Percentiles rank a stretch among this genome's conserved stretches.
phyloP scores from a whole-genome alignment of 1,284 basidiomycete species.

The Leccinum pachyderme region DNA sequence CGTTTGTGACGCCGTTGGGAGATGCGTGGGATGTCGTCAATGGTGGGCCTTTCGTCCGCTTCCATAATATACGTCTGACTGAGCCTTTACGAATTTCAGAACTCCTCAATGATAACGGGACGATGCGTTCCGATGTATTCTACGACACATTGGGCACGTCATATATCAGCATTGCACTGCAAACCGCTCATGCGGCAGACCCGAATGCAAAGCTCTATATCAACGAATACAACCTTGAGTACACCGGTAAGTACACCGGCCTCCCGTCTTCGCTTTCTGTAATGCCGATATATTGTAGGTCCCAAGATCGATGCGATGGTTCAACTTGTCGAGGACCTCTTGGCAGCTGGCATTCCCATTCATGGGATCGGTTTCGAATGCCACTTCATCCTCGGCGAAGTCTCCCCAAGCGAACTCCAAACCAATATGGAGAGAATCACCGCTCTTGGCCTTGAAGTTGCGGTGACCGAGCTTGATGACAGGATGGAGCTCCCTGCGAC shows the following conservation, averaged over 20 bases:
- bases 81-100: conserved; percentile 9
- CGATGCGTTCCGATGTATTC: conserved; percentile 17
- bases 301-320: conserved; percentile 25
- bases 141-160: conserved; percentile 11
- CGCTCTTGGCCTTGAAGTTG: conserved; percentile 51
- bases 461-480: conserved; percentile 56
- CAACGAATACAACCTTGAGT: conserved; percentile 23
- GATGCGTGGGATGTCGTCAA: conserved; percentile 27
- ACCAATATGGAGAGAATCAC: conserved; percentile 46
- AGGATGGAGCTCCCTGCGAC: conserved; percentile 53
- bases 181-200: conserved; percentile 16
- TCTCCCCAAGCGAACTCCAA: conserved; percentile 39
- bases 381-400: conserved; percentile 51
- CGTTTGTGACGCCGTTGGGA: conserved; percentile 2
- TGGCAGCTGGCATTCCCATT: conserved; percentile 13
- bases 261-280: background rate
- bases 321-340: conserved; percentile 14
- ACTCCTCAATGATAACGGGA: conserved; percentile 20
- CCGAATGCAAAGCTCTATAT: conserved; percentile 19
- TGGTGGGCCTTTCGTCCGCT: conserved; percentile 3
- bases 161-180: conserved; percentile 19
- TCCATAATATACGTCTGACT: background rate
- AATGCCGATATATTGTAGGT: background rate
- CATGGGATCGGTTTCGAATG: conserved; percentile 23
- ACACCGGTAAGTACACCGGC: conserved; percentile 2